Base-by-base conservation (phyloP, 805 yeast species). In the Brettanomyces naardenensis region DNA sequence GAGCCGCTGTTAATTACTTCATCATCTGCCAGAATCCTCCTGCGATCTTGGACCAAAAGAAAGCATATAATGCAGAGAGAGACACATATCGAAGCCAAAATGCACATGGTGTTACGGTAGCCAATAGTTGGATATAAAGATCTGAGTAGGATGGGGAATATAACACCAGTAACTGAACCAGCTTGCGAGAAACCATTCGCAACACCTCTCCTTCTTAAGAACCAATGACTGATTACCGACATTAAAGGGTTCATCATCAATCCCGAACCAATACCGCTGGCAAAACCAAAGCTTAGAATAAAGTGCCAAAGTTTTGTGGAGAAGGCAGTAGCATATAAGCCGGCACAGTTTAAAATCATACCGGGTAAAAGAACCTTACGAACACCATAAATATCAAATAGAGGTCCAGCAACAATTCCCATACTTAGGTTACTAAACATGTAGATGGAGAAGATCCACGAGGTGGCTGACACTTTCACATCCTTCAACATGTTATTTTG, bases 201-300 rank as follows among this genome's bases (percentile, higher is more conserved):
- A 42, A 67, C 62, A 1, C 80, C 88, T 47, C 88, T 63, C 47
- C 66, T 77, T 25, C 56, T 59, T 28, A 64, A 58, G 53, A 80
- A 81, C 80, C 84, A 81, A 42, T 81, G 85, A 19, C 78, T 73
- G 1, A 78, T 68, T 18, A 75, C 78, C 11, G 83, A 73, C 4
- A 80, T 66, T 30, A 77, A 56, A 0, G 88, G 87, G 5, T 79
- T 69, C 56, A 76, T 66, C 32, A 78, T 65, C 26, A 79, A 54
- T 2, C 83, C 82, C 27, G 73, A 66, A 0, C 85, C 86, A 5
- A 71, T 45, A 4, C 87, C 88, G 33, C 70, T 59, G 15, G 70
- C 63, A 3, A 80, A 48, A 4, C 78, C 75, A 52, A 80, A 76
- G 21, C 80, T 65, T 17, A 80, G 52, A 15, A 81, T 65, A 48